phyloP scores from a whole-genome alignment of 1,139 yeast species.

The Hyphopichia burtonii region DNA sequence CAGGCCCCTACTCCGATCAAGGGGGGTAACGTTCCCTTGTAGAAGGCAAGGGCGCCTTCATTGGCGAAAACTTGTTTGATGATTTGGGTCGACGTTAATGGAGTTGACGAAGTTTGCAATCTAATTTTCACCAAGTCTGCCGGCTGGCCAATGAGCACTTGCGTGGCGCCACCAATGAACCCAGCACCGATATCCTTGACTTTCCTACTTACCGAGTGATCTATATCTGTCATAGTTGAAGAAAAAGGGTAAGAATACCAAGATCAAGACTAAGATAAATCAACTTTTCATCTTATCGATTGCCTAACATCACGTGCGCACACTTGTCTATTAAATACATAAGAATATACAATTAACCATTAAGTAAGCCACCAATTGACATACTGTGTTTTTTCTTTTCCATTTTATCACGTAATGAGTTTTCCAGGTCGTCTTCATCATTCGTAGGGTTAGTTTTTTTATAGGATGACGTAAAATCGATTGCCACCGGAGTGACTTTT shows the following conservation, averaged over 20 bases:
- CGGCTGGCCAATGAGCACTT: constrained; percentile 74
- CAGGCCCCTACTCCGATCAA: constrained; percentile 67
- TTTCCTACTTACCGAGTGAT: constrained; percentile 54
- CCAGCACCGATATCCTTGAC: constrained; percentile 59
- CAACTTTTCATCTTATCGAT: not conserved
- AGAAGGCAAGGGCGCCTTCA: constrained; percentile 67
- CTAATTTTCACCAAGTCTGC: constrained; percentile 69
- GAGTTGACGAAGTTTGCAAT: constrained; percentile 49
- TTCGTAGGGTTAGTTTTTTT: not conserved
- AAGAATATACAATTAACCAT: constrained; percentile 12
- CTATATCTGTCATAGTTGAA: constrained; percentile 23
- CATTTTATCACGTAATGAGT: not conserved
- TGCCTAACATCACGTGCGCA: constrained; percentile 5
- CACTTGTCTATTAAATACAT: not conserved
- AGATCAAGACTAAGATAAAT: too few species aligned
- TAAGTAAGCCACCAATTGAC: constrained; percentile 40
- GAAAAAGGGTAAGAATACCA: too few species aligned
- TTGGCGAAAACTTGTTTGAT: constrained; percentile 53
- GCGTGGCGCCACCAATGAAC: constrained; percentile 58
- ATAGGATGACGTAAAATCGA: constrained; percentile 11
- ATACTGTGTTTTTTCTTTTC: constrained; percentile 8
- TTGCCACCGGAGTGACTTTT: constrained; percentile 10
- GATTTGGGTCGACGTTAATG: constrained; percentile 45
- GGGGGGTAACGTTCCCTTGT: constrained; percentile 49
- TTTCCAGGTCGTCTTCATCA: not conserved